These are phyloP conservation scores for Mortierella sp. DNA, from an alignment of 371 early-diverging fungal species.

Conservation along the genomic window DNA sequence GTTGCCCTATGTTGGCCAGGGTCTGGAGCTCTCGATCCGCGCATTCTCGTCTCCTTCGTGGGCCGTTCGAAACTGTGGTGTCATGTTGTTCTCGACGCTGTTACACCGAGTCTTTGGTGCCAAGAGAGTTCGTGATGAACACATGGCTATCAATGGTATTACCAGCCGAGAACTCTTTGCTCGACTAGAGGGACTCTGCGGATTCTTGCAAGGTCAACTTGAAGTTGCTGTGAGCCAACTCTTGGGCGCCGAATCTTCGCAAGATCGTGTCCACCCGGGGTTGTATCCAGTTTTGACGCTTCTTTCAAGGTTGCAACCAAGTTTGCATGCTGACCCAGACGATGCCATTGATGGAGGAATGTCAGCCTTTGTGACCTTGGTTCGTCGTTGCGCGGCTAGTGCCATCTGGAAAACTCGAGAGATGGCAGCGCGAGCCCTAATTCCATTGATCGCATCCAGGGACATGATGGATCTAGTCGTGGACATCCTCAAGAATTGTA, in stretches of 20 bases:
- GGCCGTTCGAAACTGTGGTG: conserved; percentile 95
- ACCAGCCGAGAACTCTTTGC: conserved; percentile 92
- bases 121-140: conserved; percentile 78
- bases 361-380: conserved; percentile 76
- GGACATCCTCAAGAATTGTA: conserved; percentile 59
- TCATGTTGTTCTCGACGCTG: conserved; percentile 91
- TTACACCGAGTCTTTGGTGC: conserved; percentile 87
- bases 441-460: conserved; percentile 70
- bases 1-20: conserved; percentile 78
- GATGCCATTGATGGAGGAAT: conserved; percentile 62
- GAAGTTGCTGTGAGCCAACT: conserved; percentile 72
- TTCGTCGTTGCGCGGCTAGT: conserved; percentile 77
- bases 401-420: conserved; percentile 87
- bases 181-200: conserved; percentile 82
- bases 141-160: conserved; percentile 78
- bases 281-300: conserved; percentile 82
- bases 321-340: conserved; percentile 61
- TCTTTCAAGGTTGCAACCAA: conserved; percentile 82
- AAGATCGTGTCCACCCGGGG: conserved; percentile 75
- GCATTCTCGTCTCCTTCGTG: conserved; percentile 88
- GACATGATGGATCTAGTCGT: conserved; percentile 38
- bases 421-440: conserved; percentile 86
- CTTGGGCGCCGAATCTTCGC: conserved; percentile 41
- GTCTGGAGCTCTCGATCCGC: conserved; percentile 79
- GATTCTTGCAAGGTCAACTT: conserved; percentile 79